Percentiles rank a stretch among this genome's conserved stretches.
These are phyloP conservation scores for Murraya koenigii DNA, from an alignment of 345 rosid genomes.

Conservation along the genomic window DNA sequence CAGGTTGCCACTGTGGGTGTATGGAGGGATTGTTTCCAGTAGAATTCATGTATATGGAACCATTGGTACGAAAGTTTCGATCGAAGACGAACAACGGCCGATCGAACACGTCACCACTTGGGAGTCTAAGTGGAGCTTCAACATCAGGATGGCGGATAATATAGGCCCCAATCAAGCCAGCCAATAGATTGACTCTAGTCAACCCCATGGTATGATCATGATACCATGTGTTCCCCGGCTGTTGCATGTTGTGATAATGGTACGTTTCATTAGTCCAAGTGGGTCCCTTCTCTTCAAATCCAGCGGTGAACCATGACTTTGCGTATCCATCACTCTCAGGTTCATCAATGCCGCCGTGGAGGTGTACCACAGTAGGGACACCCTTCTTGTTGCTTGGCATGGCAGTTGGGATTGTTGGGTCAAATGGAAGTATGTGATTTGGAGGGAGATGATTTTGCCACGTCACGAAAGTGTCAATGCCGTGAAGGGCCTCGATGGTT, in stretches of 20 bases:
- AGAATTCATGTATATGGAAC: constrained; percentile 76
- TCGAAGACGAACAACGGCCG: constrained; percentile 66
- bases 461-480: constrained; percentile 53
- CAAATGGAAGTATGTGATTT: constrained; percentile 86
- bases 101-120: constrained; percentile 51
- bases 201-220: constrained; percentile 92
- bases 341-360: constrained; percentile 80
- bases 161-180: constrained; percentile 84
- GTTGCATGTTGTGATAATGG: constrained; percentile 67
- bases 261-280: constrained; percentile 55
- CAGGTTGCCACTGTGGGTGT: constrained; percentile 98
- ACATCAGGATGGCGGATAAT: constrained; percentile 51
- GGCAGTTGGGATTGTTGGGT: constrained; percentile 79
- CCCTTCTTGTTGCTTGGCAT: constrained; percentile 42
- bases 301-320: constrained; percentile 71
- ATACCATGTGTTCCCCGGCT: constrained; percentile 90
- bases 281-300: constrained; percentile 55
- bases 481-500: constrained; percentile 76
- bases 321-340: constrained; percentile 79
- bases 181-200: constrained; percentile 83
- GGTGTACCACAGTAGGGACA: constrained; percentile 89
- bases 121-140: constrained; percentile 62
- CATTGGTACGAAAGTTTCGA: constrained; percentile 61
- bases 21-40: constrained; percentile 82
- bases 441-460: constrained; percentile 90